A percentile compares a stretch with the other conserved stretches of the same genome.
Evolutionary conservation across 1,284 basidiomycete genomes (phyloP).

Genomic region (Austroboletus novae-zelandiae): DNA sequence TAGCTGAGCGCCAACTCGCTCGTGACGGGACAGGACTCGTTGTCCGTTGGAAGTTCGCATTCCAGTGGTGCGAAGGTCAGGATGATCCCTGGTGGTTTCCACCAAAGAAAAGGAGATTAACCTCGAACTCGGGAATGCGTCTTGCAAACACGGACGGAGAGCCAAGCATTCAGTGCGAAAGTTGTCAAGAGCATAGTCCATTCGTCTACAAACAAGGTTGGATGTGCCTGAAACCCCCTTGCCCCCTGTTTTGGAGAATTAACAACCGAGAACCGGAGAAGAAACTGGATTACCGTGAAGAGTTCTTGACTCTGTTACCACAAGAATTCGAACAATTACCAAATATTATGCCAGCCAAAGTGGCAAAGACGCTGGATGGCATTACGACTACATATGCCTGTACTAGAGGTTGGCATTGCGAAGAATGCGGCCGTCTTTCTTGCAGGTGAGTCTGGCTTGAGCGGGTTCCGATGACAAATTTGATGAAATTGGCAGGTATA

Average conservation of each 20-base stretch:
- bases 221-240: slow-evolving; percentile 62
- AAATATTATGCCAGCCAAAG: slow-evolving; percentile 33
- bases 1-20: slow-evolving; percentile 62
- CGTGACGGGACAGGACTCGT: slow-evolving; percentile 46
- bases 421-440: slow-evolving; percentile 64
- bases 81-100: slow-evolving; percentile 37
- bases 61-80: slow-evolving; percentile 75
- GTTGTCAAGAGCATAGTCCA: slow-evolving; percentile 44
- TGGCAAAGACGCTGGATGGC: slow-evolving; percentile 25
- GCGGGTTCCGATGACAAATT: not conserved
- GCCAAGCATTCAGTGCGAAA: slow-evolving; percentile 21
- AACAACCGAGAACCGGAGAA: slow-evolving; percentile 21
- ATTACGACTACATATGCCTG: slow-evolving; percentile 52
- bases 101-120: slow-evolving; percentile 1
- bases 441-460: slow-evolving; percentile 48
- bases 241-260: slow-evolving; percentile 52
- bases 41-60: slow-evolving; percentile 76
- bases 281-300: slow-evolving; percentile 43
- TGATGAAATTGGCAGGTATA: slow-evolving; percentile 43
- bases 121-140: not conserved
- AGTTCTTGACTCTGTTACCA: slow-evolving; percentile 43
- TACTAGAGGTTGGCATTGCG: slow-evolving; percentile 70
- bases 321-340: slow-evolving; percentile 27
- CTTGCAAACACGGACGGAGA: not conserved
- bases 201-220: slow-evolving; percentile 54